Conservation (phyloP, 2,329 filamentous ascomycete genomes). For the Didymellaceae sp. region DNA sequence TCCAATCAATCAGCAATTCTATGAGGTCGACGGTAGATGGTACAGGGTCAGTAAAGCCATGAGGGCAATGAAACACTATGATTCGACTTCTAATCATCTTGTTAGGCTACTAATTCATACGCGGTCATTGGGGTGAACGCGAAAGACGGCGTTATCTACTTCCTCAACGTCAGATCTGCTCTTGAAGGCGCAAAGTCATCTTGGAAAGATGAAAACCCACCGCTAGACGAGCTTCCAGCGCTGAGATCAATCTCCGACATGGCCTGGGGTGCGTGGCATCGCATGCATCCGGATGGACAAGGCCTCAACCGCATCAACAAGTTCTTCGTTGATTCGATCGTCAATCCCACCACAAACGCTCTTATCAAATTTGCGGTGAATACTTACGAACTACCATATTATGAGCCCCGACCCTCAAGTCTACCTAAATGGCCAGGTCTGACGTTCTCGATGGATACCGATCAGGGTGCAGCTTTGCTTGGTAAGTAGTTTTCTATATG, state of each 20-base stretch:
- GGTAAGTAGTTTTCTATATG: not conserved
- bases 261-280: conserved; percentile 2
- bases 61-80: not conserved
- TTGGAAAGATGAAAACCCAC: not conserved
- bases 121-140: not conserved
- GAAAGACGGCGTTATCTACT: not conserved
- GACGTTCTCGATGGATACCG: not conserved
- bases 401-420: not conserved
- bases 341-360: not conserved
- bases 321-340: not conserved
- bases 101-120: not conserved
- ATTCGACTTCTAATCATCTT: not conserved
- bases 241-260: not conserved
- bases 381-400: not conserved
- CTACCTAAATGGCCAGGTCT: not conserved
- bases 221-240: not conserved
- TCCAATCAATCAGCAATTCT: not conserved
- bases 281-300: not conserved
- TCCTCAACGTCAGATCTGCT: not conserved
- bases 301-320: not conserved
- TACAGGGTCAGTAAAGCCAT: not conserved
- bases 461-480: not conserved
- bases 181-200: not conserved
- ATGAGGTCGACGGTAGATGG: not conserved
- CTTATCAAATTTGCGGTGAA: not conserved